phyloP scores from a whole-genome alignment of 257 asterid species.

The Solanum chaucha region DNA sequence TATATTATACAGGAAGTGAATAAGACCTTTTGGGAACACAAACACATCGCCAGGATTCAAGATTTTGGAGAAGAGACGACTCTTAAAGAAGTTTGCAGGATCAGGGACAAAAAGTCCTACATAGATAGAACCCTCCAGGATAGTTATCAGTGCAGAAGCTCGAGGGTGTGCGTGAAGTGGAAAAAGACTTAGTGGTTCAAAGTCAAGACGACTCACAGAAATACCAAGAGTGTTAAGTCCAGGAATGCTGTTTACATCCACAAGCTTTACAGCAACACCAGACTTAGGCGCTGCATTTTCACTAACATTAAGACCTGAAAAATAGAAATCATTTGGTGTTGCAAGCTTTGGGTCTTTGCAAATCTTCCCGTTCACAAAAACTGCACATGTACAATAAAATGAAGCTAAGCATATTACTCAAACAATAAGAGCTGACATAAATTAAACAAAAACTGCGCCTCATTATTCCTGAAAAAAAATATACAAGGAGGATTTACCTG shows the following conservation, averaged over 20 bases:
- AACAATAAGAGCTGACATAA: too few relatives aligned
- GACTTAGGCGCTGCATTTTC: not conserved
- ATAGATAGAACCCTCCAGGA: too few relatives aligned
- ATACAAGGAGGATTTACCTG: not conserved
- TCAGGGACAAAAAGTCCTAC: too few relatives aligned
- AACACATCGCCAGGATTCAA: too few relatives aligned
- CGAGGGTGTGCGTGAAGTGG: too few relatives aligned
- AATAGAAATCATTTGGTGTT: not conserved
- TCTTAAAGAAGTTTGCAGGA: too few relatives aligned
- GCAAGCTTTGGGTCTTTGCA: not conserved
- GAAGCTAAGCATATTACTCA: not conserved
- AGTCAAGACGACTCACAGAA: too few relatives aligned
- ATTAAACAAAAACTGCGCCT: not conserved
- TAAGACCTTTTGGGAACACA: too few relatives aligned
- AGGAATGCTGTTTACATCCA: not conserved
- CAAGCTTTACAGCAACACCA: not conserved
- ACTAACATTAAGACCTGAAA: not conserved
- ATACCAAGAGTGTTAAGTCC: not conserved
- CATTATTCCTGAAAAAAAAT: not conserved
- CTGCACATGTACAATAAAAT: not conserved
- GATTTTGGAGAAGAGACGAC: too few relatives aligned
- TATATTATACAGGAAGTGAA: too few relatives aligned
- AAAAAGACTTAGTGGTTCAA: too few relatives aligned
- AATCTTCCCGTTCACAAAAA: not conserved
- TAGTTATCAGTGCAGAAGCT: too few relatives aligned